These are phyloP conservation scores for Albizia julibrissin DNA, from an alignment of 306 rosid species.

Conservation along the genomic window DNA sequence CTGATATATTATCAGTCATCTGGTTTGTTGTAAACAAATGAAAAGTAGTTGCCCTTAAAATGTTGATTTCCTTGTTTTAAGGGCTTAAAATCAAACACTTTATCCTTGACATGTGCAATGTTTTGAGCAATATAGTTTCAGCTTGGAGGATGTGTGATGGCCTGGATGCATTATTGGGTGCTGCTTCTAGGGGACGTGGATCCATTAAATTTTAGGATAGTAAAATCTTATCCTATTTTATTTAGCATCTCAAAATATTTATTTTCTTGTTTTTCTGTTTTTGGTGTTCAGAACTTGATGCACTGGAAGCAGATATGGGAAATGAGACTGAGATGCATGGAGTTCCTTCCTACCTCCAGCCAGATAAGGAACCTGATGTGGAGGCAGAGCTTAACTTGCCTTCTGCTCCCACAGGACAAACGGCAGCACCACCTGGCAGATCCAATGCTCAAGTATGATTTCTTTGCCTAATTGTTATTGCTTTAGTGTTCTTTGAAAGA, in stretches of 20 bases:
- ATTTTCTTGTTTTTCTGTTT: neutral
- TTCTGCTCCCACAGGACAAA: conserved; percentile 81
- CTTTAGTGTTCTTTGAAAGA: neutral
- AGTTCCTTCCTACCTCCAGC: conserved; percentile 97
- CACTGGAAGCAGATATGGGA: conserved; percentile 93
- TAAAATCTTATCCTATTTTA: neutral
- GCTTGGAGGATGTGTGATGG: conserved; percentile 24
- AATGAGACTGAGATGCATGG: conserved; percentile 77
- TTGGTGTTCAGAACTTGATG: conserved; percentile 78
- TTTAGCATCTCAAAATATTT: neutral
- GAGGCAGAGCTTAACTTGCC: conserved; percentile 89
- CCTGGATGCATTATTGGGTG: neutral
- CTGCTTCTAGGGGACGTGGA: neutral
- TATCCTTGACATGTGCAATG: neutral
- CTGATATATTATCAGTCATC: neutral
- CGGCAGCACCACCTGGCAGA: conserved; percentile 64
- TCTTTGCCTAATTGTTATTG: conserved; percentile 11
- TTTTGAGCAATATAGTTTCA: neutral
- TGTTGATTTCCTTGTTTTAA: conserved; percentile 1
- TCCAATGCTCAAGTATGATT: conserved; percentile 63
- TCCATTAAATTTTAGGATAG: neutral
- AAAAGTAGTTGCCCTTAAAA: conserved; percentile 12
- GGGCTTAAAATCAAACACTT: conserved; percentile 1
- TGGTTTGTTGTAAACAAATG: conserved; percentile 17
- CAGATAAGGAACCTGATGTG: conserved; percentile 83